Evolutionary conservation across 176 grass and related monocot species (phyloP), one percentile per base, ranked within the genome.

Genomic region (Zizania latifolia): DNA sequence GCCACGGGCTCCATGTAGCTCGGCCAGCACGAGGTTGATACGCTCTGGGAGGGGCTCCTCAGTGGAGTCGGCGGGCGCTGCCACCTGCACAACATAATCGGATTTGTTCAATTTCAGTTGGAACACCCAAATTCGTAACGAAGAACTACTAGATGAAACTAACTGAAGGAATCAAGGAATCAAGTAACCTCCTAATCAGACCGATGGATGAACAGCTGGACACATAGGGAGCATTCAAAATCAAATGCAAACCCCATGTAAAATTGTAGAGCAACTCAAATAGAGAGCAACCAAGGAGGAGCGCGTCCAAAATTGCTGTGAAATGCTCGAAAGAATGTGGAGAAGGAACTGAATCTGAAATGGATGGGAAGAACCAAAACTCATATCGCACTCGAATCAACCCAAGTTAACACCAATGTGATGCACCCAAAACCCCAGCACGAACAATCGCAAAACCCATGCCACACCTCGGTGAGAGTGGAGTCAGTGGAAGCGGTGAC

Each of bases 21-120:
- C 84, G 16, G 65, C 38, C 4, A 86, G 66, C 58, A 58, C 66
- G 23, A 26, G 4, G 30, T 31, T 76, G 17, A 82, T 45, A 17
- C 32, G 48, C 22, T 64, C 68, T 3, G 65, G 71, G 33, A 80
- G 9, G 3, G 45, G 22, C 4, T 41, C 13, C 1, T 32, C 19
- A n/a, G 19, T 78, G 46, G 61, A 13, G 39, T 75, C 77, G 35
- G 55, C 33, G 33, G 24, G 41, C n/a, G 55, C 62, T 31, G 43
- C 32, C 14, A 71, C 65, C 84, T 86, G 77, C 28, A 62, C 22
- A 1, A 22, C 8, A 6, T 7, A 53, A 53, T 21, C 48, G 40
- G 15, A 8, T 0, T 1, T 50, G 17, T n/a, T 46, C 13, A 46
- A 19, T n/a, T n/a, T n/a, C n/a, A n/a, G n/a, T n/a, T 8, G 58